Conservation (phyloP, 495 filamentous ascomycete genomes). For the Xylaria longipes region DNA sequence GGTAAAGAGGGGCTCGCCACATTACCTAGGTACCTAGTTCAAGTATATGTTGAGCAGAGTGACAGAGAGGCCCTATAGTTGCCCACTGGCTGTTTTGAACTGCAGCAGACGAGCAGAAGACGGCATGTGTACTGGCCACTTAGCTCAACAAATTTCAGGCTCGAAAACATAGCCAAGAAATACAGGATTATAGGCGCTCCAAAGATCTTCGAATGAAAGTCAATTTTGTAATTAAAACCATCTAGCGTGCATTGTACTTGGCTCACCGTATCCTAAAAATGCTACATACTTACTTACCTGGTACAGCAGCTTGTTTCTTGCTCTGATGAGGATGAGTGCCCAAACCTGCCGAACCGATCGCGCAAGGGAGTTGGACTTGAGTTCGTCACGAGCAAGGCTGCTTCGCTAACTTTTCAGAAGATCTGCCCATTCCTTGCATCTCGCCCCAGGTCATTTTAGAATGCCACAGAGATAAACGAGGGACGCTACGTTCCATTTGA, state of each 20-base stretch:
- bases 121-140: background rate
- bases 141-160: background rate
- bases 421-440: background rate
- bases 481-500: background rate
- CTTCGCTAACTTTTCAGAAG: background rate
- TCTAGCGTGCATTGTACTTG: conserved; percentile 5
- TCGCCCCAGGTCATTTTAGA: background rate
- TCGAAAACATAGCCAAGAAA: background rate
- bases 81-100: background rate
- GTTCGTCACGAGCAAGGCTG: background rate
- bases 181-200: background rate
- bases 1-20: conserved; percentile 42
- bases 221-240: background rate
- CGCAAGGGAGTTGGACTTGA: background rate
- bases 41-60: background rate
- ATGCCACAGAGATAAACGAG: background rate
- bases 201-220: background rate
- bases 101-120: background rate
- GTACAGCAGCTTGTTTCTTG: background rate
- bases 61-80: background rate
- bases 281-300: background rate
- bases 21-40: no score
- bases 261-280: background rate
- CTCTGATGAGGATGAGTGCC: background rate
- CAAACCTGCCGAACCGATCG: background rate